Conservation (phyloP, 345 rosid genomes). For the Lepidium africanum region DNA sequence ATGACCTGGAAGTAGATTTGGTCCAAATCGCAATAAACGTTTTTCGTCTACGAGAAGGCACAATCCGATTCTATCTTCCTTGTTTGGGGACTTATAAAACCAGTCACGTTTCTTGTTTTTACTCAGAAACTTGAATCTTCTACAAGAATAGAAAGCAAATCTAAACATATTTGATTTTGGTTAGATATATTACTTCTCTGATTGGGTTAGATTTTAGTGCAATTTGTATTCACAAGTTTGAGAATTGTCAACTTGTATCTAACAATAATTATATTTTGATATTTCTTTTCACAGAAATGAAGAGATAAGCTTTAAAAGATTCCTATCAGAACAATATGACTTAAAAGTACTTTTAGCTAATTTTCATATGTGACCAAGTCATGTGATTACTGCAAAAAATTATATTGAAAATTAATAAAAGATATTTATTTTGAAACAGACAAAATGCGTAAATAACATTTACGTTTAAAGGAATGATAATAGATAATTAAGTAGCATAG, state of each 20-base stretch:
- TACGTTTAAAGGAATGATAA: no score
- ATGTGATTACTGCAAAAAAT: no score
- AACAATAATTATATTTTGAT: not conserved
- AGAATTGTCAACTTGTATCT: not conserved
- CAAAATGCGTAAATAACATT: no score
- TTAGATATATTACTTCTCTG: not conserved
- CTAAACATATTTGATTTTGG: not conserved
- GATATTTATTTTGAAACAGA: no score
- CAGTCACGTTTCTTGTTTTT: not conserved
- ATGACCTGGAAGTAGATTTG: constrained; percentile 18
- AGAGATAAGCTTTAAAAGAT: no score
- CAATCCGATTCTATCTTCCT: not conserved
- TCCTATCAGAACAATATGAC: no score
- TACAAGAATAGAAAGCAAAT: not conserved
- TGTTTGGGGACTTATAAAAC: not conserved
- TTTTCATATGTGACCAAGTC: no score
- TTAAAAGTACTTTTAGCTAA: no score
- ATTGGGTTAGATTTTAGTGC: not conserved
- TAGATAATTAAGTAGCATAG: no score
- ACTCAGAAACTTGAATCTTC: not conserved
- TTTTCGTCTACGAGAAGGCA: constrained; percentile 2
- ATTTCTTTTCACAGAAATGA: not conserved
- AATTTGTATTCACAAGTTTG: not conserved
- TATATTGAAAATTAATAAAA: no score
- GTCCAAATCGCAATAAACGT: constrained; percentile 1